Base-by-base conservation (phyloP, 768 basidiomycete genomes). In the Rubroboletus pulcherrimus region DNA sequence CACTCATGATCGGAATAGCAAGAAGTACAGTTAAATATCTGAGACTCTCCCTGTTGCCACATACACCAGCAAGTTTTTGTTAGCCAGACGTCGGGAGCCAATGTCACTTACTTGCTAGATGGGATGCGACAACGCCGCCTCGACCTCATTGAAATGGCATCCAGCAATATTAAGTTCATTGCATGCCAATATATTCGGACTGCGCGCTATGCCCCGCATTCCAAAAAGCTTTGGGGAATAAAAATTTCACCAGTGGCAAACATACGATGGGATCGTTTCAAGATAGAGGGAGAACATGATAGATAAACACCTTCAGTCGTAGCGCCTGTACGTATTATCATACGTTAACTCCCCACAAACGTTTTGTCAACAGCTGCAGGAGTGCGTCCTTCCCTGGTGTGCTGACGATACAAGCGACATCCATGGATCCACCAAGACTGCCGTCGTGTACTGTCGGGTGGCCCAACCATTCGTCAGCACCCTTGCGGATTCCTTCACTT, bases 301-400 rank as follows among this genome's bases (percentile, higher is more conserved):
- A 30, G 14, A 2, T n/a, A 30, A 26, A 37, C 12, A 37, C 33
- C 30, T 58, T 49, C 9, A 14, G 31, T 10, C 24, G 12, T 29
- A 29, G n/a, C 26, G 29, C 43, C 19, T 33, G 14, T 35, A 24
- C 8, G 30, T 9, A 33, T 33, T 21, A 15, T 48, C 40, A 19
- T 21, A 49, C 12, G 7, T 44, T 35, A 42, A 37, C 35, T 46
- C 67, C 80, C 86, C 86, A 90, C 17, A 90, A 75, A 52, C 87
- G 78, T 51, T 75, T 58, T 12, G 80, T 59, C 56, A 90, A 59
- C 7, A 83, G 54, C 15, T 69, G 63, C 14, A 87, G 61, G 41
- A 91, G 73, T 0, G 54, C 66, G 29, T 73, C 71, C 7, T 80
- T 74, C 4, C 89, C 89, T n/a, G 89, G 89, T 11, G 88, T 91